phyloP scores from a whole-genome alignment of 164 flowering plant species.

The Umbilicus rupestris region DNA sequence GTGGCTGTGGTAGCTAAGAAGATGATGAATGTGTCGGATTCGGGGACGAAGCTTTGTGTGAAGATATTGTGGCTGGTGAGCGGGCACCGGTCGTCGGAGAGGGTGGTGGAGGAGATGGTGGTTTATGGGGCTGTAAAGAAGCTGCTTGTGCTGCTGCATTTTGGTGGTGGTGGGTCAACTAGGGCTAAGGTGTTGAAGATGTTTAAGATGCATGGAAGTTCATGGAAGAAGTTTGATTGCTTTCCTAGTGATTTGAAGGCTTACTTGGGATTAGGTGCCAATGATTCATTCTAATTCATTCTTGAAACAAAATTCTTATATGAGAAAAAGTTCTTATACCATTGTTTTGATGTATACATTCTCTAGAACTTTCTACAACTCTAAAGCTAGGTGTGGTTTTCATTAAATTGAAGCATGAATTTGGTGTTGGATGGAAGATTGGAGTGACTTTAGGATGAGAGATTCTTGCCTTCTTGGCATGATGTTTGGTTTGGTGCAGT shows the following conservation, averaged over 20 bases:
- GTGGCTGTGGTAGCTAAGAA: conserved; percentile 45
- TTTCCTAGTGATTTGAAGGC: conserved; percentile 45
- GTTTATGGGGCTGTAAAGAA: conserved; percentile 50
- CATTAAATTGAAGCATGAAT: no score
- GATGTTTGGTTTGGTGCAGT: neutral
- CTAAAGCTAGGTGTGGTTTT: no score
- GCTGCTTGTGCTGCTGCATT: conserved; percentile 38
- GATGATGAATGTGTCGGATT: conserved; percentile 32
- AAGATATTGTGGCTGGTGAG: conserved; percentile 45
- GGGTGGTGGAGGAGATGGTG: conserved; percentile 55
- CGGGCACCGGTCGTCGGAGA: conserved; percentile 30
- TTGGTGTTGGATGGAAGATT: no score
- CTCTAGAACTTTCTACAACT: no score
- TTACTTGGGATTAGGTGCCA: conserved; percentile 22
- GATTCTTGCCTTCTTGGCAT: neutral
- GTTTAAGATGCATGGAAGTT: conserved; percentile 42
- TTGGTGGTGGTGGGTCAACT: conserved; percentile 32
- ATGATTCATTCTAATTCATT: neutral
- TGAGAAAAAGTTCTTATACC: neutral
- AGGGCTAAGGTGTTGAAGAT: conserved; percentile 47
- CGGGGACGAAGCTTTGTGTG: conserved; percentile 38
- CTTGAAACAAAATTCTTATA: neutral
- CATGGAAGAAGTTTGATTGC: conserved; percentile 49
- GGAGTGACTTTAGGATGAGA: no score
- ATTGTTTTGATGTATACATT: conserved; percentile 5